Conservation (phyloP, 257 asterid genomes). For the Gardenia jasminoides region DNA sequence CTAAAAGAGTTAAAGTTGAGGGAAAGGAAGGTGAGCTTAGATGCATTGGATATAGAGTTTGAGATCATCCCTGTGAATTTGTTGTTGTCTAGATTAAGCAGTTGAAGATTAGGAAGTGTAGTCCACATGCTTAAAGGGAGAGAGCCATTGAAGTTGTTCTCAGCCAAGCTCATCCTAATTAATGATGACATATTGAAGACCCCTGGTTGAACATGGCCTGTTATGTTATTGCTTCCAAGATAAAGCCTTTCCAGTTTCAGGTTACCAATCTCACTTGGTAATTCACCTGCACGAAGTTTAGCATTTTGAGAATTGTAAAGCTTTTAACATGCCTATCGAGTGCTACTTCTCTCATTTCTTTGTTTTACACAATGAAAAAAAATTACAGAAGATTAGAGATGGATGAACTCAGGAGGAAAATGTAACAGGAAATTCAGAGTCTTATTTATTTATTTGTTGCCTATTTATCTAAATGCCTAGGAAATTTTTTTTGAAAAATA, state of each 20-base stretch:
- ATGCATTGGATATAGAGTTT: constrained; percentile 42
- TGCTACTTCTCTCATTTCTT: too few relatives aligned
- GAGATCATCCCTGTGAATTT: constrained; percentile 45
- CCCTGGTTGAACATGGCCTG: constrained; percentile 13
- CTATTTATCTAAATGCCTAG: too few relatives aligned
- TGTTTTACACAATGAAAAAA: too few relatives aligned
- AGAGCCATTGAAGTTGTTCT: constrained; percentile 32
- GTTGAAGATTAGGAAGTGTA: constrained; percentile 2
- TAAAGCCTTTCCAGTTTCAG: background rate
- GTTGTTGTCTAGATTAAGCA: constrained; percentile 17
- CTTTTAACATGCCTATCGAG: too few relatives aligned
- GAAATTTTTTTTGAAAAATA: too few relatives aligned
- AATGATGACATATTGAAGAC: constrained; percentile 28
- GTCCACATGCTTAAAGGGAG: constrained; percentile 35
- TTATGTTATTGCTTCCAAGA: constrained; percentile 1
- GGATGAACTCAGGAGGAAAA: too few relatives aligned
- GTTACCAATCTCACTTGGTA: constrained; percentile 32
- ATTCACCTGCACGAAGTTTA: constrained; percentile 18
- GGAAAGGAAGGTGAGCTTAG: constrained; percentile 29
- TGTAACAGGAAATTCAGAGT: too few relatives aligned
- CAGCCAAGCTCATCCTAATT: constrained; percentile 2
- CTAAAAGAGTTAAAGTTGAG: constrained; percentile 23
- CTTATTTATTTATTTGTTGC: too few relatives aligned
- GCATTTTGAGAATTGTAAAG: too few relatives aligned
- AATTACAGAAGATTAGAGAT: too few relatives aligned